These are phyloP conservation scores for Rutidosis leptorrhynchoides DNA, from an alignment of 129 eudicot species.

Conservation along the genomic window DNA sequence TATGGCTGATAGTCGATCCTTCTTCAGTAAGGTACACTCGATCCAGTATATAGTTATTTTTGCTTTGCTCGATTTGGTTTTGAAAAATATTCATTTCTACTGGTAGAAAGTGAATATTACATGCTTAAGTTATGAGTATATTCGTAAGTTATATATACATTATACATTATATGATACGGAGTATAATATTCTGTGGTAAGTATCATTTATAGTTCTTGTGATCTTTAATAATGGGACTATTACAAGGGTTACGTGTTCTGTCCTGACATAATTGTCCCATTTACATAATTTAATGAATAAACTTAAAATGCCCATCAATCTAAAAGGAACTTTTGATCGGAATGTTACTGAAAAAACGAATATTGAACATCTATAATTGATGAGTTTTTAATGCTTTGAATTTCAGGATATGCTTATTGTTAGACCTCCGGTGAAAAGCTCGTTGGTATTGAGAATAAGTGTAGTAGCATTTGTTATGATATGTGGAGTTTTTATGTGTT, in stretches of 20 bases:
- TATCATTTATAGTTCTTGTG: slow-evolving; percentile 11
- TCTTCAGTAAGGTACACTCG: slow-evolving; percentile 54
- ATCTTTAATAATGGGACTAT: neutral
- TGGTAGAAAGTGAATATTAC: neutral
- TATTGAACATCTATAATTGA: neutral
- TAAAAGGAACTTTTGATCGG: neutral
- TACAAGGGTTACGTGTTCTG: neutral
- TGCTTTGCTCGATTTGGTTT: neutral
- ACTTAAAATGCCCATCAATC: neutral
- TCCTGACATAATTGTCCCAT: neutral
- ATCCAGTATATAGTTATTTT: neutral
- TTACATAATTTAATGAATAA: slow-evolving; percentile 2
- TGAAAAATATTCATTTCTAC: slow-evolving; percentile 7
- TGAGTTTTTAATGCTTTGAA: slow-evolving; percentile 15
- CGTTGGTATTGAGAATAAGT: slow-evolving; percentile 58
- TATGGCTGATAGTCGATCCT: slow-evolving; percentile 54
- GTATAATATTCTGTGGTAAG: slow-evolving; percentile 4
- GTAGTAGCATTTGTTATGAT: slow-evolving; percentile 60
- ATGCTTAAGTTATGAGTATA: neutral
- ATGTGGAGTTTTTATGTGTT: slow-evolving; percentile 68
- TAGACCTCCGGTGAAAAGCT: slow-evolving; percentile 48
- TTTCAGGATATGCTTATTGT: slow-evolving; percentile 58
- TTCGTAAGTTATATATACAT: neutral
- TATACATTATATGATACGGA: too few species aligned
- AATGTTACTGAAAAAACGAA: slow-evolving; percentile 18